Percentiles rank a stretch among this genome's conserved stretches.
Conservation (phyloP, 2,329 filamentous ascomycete species). For the Nigrograna mackinnonii region DNA sequence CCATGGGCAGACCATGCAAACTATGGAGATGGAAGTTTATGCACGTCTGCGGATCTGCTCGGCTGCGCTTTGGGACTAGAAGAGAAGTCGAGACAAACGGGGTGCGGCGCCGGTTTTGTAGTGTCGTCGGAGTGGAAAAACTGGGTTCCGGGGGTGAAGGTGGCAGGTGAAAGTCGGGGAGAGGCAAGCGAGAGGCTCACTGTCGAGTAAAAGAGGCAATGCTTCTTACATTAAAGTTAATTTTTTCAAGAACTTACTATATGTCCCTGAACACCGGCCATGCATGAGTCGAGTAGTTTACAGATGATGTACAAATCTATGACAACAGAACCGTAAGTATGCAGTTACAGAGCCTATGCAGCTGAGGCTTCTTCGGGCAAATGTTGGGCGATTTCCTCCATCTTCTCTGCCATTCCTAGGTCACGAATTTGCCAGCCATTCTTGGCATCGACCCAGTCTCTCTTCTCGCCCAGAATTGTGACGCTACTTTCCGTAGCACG, state of each 20-base stretch:
- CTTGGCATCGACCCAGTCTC: slow-evolving; percentile 66
- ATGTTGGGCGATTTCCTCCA: slow-evolving; percentile 20
- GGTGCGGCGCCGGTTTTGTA: slow-evolving; percentile 7
- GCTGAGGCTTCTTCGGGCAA: slow-evolving; percentile 19
- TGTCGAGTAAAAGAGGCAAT: slow-evolving; percentile 8
- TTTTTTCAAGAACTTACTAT: neutral
- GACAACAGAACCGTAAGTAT: slow-evolving; percentile 4
- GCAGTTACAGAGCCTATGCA: slow-evolving; percentile 2
- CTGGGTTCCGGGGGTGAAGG: slow-evolving; percentile 3
- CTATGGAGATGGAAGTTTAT: slow-evolving; percentile 19
- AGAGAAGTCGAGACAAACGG: slow-evolving; percentile 9
- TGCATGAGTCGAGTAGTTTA: slow-evolving; percentile 25
- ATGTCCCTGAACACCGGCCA: slow-evolving; percentile 12
- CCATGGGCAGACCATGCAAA: slow-evolving; percentile 23
- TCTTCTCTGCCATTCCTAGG: slow-evolving; percentile 61
- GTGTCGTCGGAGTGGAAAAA: slow-evolving; percentile 5
- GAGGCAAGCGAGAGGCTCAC: neutral
- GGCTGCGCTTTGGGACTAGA: slow-evolving; percentile 23
- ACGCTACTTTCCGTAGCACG: slow-evolving; percentile 65
- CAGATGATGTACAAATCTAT: slow-evolving; percentile 16
- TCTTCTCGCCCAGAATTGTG: slow-evolving; percentile 81
- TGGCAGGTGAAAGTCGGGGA: neutral
- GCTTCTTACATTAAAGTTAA: slow-evolving; percentile 2
- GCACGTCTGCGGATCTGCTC: slow-evolving; percentile 34
- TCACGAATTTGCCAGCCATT: slow-evolving; percentile 78